phyloP scores from a whole-genome alignment of 148 eudicot genomes.

The Amaranthus palmeri region DNA sequence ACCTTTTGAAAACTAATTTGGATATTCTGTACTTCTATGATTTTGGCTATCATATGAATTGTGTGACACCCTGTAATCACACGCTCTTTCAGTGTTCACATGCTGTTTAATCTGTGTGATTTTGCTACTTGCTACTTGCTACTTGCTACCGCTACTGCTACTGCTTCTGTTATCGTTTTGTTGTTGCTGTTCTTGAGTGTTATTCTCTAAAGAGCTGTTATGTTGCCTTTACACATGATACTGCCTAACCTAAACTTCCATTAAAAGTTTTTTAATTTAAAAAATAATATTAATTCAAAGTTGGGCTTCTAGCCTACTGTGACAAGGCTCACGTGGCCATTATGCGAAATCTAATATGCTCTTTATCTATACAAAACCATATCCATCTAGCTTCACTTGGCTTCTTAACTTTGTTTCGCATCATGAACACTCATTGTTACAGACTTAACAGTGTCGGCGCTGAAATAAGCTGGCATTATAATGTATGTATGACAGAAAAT shows the following conservation, averaged over 20 bases:
- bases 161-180: not conserved
- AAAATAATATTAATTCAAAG: not conserved
- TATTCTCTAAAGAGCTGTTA: not conserved
- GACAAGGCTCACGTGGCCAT: not conserved
- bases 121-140: not conserved
- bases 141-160: too few relatives aligned
- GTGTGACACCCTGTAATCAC: not conserved
- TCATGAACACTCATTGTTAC: not conserved
- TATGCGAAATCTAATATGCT: conserved; percentile 1
- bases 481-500: not conserved
- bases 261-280: not conserved
- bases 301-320: not conserved
- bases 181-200: not conserved
- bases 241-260: not conserved
- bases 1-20: too few relatives aligned
- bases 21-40: not conserved
- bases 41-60: not conserved
- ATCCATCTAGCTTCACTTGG: not conserved
- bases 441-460: not conserved
- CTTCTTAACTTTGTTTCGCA: not conserved
- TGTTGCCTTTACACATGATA: not conserved
- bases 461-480: not conserved
- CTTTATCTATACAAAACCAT: not conserved
- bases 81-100: not conserved
- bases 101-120: not conserved